Evolutionary conservation across 371 early-diverging fungal genomes (phyloP), one percentile per base, ranked within the genome.

Genomic region (Apophysomyces ossiformis): DNA sequence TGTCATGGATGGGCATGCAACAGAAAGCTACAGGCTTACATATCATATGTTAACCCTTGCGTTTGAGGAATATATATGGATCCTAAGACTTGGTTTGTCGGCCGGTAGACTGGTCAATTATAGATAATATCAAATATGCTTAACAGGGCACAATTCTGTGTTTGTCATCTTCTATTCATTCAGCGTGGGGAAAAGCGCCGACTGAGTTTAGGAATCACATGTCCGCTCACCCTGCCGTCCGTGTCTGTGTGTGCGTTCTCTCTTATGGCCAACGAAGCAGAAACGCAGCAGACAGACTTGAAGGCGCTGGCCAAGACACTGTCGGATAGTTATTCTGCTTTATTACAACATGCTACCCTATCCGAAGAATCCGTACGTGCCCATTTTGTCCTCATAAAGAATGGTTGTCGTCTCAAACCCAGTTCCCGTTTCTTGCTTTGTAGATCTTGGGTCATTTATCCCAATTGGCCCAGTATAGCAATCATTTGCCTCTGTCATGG

Each of bases 401-500:
- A 2, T 26, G 54, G 11, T 41, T 4, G 41, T 41, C 41, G 9
- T 5, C 54, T 50, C 18, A 50, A 50, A 50, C 54, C 7, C 21
- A n/a, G 16, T 54, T 57, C 9, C 9, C 18, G 43, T 35, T 39
- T 45, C 32, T 26, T 26, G 32, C 32, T 26, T 26, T 26, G 32
- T 72, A 79, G 78, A 69, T 76, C 39, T 45, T 62, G 4, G 38
- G 66, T 2, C 75, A 71, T 56, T 57, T 83, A 32, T 39, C 63
- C 4, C 76, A 73, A 16, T 66, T 82, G 12, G 50, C 78, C 18
- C 70, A 69, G 32, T 76, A 83, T 50, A 76, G 74, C 61, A 68
- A 77, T 11, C 77, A 83, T 54, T 62, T 83, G 5, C 84, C 84
- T 4, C 46, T 76, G 18, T 69, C 81, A 13, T 83, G 84, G 84